Evolutionary conservation across 2,329 filamentous ascomycete species (phyloP), one percentile per base, ranked within the genome.

Genomic region (Furcasterigmium sp.): DNA sequence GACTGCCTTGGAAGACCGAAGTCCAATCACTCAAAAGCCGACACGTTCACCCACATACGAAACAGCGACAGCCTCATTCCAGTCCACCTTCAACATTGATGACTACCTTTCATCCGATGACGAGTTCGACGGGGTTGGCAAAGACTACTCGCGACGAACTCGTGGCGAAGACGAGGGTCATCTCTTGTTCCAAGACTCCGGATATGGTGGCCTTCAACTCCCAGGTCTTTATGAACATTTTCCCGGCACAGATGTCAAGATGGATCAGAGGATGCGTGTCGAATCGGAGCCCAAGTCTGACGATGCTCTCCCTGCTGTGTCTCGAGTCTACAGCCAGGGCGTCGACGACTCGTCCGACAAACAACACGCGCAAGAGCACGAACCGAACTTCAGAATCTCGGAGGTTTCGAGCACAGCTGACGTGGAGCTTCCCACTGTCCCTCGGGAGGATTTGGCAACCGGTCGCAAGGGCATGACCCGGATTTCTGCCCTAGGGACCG

Each of bases 31-130:
- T 9, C 15, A 11, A 17, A n/a, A 17, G 8, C n/a, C 32, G 2
- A 10, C 17, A 9, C n/a, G 17, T 11, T 35, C 32, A 17, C 32
- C 32, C 3, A 35, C 32, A 4, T 35, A 35, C 15, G 32, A 35
- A 17, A 11, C 18, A 9, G 32, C 32, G 3, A 17, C n/a, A n/a
- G 32, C 32, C n/a, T 35, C 32, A 9, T 35, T 40, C 18, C 25
- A 40, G 8, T 29, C 38, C 6, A 18, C 28, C 9, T 65, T 65
- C 51, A 64, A 65, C 45, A 63, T 67, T 8, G 62, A 67, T 44
- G 64, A 67, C 46, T 63, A 65, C 45, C 29, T 65, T 14, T 65
- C 63, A 1, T 60, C 62, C 1, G 64, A 66, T 38, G 59, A 61
- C n/a, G 62, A 64, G 8, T 53, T 60, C 0, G 65, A 69, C 40